Evolutionary conservation across 129 eudicot species (phyloP).

Genomic region (Flaveria ramosissima): DNA sequence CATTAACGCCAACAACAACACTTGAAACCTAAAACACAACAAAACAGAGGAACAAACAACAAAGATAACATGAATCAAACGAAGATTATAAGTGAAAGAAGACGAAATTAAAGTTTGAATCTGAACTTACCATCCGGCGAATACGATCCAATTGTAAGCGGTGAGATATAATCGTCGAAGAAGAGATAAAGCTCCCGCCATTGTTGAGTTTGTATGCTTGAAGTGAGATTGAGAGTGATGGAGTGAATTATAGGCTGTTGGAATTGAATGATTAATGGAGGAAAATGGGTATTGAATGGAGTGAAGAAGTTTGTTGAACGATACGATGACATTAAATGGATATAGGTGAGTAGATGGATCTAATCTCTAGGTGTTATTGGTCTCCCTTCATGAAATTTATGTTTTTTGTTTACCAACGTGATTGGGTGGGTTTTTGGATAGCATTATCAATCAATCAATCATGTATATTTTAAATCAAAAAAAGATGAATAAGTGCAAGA

Average conservation of each 20-base stretch:
- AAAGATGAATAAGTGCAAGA: no score
- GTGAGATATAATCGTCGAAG: constrained; percentile 64
- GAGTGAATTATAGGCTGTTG: no score
- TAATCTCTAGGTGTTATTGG: constrained; percentile 1
- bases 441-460: no score
- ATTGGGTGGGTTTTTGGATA: no score
- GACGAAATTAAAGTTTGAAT: not conserved
- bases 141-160: constrained; percentile 75
- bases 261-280: not conserved
- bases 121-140: constrained; percentile 62
- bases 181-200: constrained; percentile 52
- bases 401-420: no score
- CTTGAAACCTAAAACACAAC: constrained; percentile 59
- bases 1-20: constrained; percentile 64
- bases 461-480: no score
- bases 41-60: not conserved
- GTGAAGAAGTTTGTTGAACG: not conserved
- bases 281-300: constrained; percentile 8
- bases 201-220: constrained; percentile 17
- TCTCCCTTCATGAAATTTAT: no score
- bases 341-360: constrained; percentile 52
- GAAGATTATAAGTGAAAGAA: not conserved
- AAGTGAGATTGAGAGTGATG: constrained; percentile 9
- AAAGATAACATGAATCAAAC: not conserved
- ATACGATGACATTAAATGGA: constrained; percentile 32